Evolutionary conservation across 2,329 filamentous ascomycete genomes (phyloP).

Genomic region (Diaporthe caulivora): DNA sequence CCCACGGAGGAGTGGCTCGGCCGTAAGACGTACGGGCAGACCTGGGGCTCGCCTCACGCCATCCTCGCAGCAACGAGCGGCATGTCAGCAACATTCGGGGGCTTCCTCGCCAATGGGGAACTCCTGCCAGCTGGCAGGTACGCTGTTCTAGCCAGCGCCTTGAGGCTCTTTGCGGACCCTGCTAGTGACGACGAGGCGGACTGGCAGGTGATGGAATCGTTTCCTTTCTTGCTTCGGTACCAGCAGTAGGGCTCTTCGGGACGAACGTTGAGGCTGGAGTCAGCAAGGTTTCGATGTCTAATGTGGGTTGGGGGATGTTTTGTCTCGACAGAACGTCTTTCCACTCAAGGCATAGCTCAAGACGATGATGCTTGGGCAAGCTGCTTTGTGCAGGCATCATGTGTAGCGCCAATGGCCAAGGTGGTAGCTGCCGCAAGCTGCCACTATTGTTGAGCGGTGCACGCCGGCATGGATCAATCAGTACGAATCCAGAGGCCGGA

Average conservation of each 20-base stretch:
- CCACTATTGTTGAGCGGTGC: no score
- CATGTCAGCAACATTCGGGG: not conserved
- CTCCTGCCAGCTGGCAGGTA: not conserved
- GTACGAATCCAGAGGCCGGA: no score
- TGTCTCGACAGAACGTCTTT: not conserved
- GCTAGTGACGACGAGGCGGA: not conserved
- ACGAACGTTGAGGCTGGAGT: not conserved
- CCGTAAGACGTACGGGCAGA: constrained; percentile 4
- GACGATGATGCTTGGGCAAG: not conserved
- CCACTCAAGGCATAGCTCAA: no score
- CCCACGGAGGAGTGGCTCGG: constrained; percentile 1
- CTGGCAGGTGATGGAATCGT: not conserved
- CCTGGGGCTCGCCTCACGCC: not conserved
- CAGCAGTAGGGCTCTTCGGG: not conserved
- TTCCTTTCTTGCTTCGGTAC: constrained; percentile 3
- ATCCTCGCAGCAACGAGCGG: not conserved
- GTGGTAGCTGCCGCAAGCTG: no score
- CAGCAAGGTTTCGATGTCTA: not conserved
- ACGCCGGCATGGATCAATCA: no score
- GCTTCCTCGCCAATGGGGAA: constrained; percentile 4
- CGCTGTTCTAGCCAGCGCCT: not conserved
- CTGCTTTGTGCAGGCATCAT: not conserved
- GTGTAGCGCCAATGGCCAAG: not conserved
- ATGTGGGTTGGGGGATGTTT: not conserved
- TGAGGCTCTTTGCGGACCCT: not conserved